A percentile compares a stretch with the other conserved stretches of the same genome.
These are phyloP conservation scores for Alloteropsis semialata DNA, from an alignment of 176 grass and related monocot genomes.

Conservation along the genomic window DNA sequence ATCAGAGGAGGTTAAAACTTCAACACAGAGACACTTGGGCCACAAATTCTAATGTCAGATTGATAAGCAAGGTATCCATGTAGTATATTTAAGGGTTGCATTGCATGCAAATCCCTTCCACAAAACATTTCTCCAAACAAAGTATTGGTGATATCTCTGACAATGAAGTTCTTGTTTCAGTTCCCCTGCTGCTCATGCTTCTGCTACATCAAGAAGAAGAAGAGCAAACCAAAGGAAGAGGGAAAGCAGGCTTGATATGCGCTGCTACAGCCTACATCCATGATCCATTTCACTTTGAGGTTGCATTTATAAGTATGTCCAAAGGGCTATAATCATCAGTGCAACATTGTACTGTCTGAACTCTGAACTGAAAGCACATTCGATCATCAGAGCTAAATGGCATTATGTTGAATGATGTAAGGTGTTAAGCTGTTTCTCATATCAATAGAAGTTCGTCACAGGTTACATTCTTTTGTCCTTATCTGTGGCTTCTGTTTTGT, in stretches of 20 bases:
- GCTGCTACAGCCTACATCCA: too few relatives aligned
- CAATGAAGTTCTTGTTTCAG: slow-evolving; percentile 63
- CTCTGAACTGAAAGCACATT: neutral
- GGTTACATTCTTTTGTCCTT: slow-evolving; percentile 50
- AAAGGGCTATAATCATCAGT: neutral
- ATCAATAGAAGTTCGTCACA: slow-evolving; percentile 11
- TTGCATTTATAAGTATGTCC: neutral
- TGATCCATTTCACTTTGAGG: neutral
- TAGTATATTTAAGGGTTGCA: slow-evolving; percentile 6
- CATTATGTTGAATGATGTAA: slow-evolving; percentile 22
- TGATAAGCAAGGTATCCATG: slow-evolving; percentile 27
- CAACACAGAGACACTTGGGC: neutral
- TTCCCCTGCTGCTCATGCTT: slow-evolving; percentile 63
- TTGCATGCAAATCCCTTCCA: neutral
- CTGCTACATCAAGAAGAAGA: slow-evolving; percentile 51
- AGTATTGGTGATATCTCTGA: neutral
- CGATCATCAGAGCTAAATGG: neutral
- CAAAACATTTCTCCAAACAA: neutral
- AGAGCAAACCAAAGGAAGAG: slow-evolving; percentile 26
- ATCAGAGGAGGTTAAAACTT: slow-evolving; percentile 10
- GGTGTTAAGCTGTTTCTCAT: neutral
- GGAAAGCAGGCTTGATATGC: neutral
- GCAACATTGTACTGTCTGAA: neutral
- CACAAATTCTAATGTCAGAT: neutral
- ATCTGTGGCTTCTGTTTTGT: slow-evolving; percentile 44